Conservation (phyloP, 345 rosid species). For the Salix arbutifolia region DNA sequence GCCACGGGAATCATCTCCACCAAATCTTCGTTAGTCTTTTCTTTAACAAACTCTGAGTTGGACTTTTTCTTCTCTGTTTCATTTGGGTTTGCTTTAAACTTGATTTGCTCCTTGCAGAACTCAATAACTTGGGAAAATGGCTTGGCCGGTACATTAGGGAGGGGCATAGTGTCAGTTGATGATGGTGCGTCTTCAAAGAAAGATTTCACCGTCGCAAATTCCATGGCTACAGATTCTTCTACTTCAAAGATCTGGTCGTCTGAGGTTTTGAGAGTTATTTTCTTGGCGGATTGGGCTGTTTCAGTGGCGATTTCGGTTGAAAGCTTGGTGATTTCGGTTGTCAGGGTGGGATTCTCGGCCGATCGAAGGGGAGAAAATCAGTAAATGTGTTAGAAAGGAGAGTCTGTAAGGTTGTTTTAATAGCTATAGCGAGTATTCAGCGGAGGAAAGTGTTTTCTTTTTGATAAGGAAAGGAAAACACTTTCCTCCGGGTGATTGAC, state of each 20-base stretch:
- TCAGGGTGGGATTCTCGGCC: neutral
- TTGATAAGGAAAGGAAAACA: too few relatives aligned
- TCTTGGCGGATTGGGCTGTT: neutral
- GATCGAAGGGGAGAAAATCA: neutral
- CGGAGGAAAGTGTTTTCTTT: too few relatives aligned
- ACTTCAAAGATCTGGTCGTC: conserved; percentile 20
- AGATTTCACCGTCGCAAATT: conserved; percentile 22
- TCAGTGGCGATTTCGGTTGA: neutral
- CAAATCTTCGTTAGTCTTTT: conserved; percentile 13
- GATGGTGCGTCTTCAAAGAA: conserved; percentile 18
- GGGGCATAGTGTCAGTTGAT: conserved; percentile 1
- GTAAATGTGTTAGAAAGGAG: neutral
- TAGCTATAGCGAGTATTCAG: too few relatives aligned
- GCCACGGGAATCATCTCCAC: conserved; percentile 32
- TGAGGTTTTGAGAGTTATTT: conserved; percentile 19
- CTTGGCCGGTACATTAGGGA: conserved; percentile 26
- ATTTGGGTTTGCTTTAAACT: neutral
- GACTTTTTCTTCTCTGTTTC: conserved; percentile 8
- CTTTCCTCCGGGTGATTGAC: too few relatives aligned
- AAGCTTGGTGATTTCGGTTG: neutral
- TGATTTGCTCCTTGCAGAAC: conserved; percentile 23
- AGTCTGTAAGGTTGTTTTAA: neutral
- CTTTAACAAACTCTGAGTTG: conserved; percentile 10
- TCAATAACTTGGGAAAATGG: conserved; percentile 18
- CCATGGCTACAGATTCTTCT: conserved; percentile 29